A percentile compares a stretch with the other conserved stretches of the same genome.
phyloP scores from a whole-genome alignment of 768 basidiomycete genomes.

The Leccinum subtestaceum region DNA sequence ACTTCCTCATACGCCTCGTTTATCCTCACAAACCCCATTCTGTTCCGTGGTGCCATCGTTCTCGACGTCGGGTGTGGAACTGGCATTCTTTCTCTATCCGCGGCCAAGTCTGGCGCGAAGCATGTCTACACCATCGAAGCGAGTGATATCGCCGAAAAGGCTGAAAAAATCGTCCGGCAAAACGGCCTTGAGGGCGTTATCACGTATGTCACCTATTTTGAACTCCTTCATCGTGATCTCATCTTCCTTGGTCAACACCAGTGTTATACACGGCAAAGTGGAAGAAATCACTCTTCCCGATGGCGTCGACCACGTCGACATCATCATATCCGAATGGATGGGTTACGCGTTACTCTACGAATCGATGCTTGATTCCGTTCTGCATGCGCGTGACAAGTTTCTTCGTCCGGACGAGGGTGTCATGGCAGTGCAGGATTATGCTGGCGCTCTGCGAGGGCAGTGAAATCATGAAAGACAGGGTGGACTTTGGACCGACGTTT shows the following conservation, averaged over 20 bases:
- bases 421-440: conserved; percentile 87
- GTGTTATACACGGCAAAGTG: conserved; percentile 86
- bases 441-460: conserved; percentile 77
- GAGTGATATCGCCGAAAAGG: conserved; percentile 76
- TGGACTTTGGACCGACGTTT: conserved; percentile 88
- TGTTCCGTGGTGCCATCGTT: conserved; percentile 84
- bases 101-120: conserved; percentile 85
- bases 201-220: conserved; percentile 40
- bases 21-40: conserved; percentile 74
- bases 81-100: conserved; percentile 87
- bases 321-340: conserved; percentile 99
- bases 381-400: conserved; percentile 85
- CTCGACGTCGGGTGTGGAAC: conserved; percentile 97
- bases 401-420: conserved; percentile 66
- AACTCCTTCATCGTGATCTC: conserved; percentile 1
- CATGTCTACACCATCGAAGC: conserved; percentile 92
- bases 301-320: conserved; percentile 73
- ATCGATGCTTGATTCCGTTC: conserved; percentile 95
- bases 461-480: conserved; percentile 74
- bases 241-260: conserved; percentile 22
- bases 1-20: conserved; percentile 92
- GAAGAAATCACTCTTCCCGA: conserved; percentile 83
- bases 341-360: conserved; percentile 90
- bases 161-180: conserved; percentile 69
- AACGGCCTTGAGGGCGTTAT: conserved; percentile 75